Base-by-base conservation (phyloP, 1,284 basidiomycete genomes). In the Violaceomyces palustris region DNA sequence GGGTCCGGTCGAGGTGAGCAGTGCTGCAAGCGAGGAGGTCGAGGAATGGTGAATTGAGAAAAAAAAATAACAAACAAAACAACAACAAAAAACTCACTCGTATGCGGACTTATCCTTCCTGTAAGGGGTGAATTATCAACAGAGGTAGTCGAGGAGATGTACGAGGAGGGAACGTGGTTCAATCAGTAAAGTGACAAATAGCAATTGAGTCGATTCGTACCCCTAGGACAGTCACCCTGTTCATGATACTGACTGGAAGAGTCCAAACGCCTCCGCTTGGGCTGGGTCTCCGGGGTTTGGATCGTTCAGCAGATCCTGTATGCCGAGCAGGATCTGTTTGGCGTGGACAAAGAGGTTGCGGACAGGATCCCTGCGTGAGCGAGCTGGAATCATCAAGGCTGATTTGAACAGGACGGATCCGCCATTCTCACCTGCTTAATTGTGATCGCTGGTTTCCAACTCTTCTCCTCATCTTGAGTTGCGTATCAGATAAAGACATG, bases 401-500 rank as follows among this genome's bases (percentile, higher is more conserved):
- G 23, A 9, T 24, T 35, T n/a, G 10, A 28, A 6, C 19, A 21
- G 10, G 30, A 26, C 11, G 9, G 22, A 11, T 23, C 22, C 27
- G 40, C 33, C 8, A 6, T 9, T 69, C 80, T 34, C 29, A 88
- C 91, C 81, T 97, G 92, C 75, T 98, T 99, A 77, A 99, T 90
- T 2, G 92, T 98, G 67, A 99, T 97, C 2, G 91, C 87, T 9
- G 94, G 91, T 74, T 97, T 97, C 94, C 94, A 99, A 5, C 85
- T 86, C 76, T 98, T 98, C 76, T 99, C 94, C 74, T 99, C 94
- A 73, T 98, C 93, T 56, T 21, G 27, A 14, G 30, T 8, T 8
- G 30, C n/a, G n/a, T n/a, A n/a, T n/a, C n/a, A n/a, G n/a, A n/a
- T n/a, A 32, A 18, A 6, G n/a, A 6, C 30, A 18, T 6, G 8